Conservation (phyloP, 768 basidiomycete genomes). For the Clavulina sp. region DNA sequence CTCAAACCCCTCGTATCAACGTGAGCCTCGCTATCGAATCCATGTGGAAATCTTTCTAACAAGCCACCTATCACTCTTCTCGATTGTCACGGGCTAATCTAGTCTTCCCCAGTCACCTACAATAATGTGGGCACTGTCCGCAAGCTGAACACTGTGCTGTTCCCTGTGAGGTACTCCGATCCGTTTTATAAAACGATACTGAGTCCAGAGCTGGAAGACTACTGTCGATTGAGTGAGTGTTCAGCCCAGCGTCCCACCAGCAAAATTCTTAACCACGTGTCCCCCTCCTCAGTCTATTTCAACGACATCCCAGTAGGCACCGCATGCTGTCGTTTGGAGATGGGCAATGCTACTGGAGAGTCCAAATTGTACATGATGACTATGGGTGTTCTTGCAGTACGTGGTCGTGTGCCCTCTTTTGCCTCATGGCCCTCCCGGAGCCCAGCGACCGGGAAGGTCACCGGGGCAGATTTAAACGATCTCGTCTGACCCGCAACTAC, state of each 20-base stretch:
- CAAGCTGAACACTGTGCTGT: conserved; percentile 51
- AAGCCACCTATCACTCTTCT: no score
- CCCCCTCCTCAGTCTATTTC: conserved; percentile 52
- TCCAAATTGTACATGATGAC: conserved; percentile 71
- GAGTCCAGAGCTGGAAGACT: conserved; percentile 60
- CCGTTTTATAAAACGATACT: conserved; percentile 74
- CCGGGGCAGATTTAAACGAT: neutral
- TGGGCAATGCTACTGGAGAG: conserved; percentile 19
- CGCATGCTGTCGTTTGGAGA: conserved; percentile 71
- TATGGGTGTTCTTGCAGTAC: conserved; percentile 76
- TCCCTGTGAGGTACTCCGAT: conserved; percentile 78
- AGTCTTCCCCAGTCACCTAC: conserved; percentile 49
- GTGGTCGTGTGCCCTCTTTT: conserved; percentile 15
- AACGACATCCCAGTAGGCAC: conserved; percentile 86
- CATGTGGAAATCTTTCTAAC: no score
- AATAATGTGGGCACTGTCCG: conserved; percentile 66
- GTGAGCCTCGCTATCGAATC: no score
- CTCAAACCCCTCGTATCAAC: no score
- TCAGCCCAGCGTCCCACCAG: neutral
- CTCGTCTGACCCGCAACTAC: conserved; percentile 1
- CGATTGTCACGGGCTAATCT: no score
- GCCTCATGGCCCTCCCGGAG: neutral
- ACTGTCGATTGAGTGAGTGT: conserved; percentile 66
- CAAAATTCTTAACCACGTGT: neutral
- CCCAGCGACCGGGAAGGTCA: neutral